Conservation (phyloP, 1,139 yeast species). For the Hyphopichia burtonii region DNA sequence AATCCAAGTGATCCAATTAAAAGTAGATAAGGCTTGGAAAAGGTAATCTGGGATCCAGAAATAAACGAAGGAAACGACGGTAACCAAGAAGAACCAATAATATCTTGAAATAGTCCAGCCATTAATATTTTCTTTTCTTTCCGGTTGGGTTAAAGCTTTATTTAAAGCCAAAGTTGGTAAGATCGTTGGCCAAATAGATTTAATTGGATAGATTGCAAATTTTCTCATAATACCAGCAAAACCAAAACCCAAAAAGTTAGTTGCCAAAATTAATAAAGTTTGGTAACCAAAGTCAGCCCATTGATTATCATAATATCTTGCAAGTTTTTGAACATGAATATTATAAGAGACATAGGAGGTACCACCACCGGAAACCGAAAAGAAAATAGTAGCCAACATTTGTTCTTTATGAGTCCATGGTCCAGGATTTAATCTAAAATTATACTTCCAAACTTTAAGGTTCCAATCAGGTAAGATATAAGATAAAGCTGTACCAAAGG, state of each 20-base stretch:
- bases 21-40: conserved; percentile 29
- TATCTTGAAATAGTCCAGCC: conserved; percentile 38
- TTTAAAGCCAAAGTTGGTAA: conserved; percentile 57
- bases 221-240: conserved; percentile 61
- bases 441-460: conserved; percentile 10
- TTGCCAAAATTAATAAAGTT: conserved; percentile 46
- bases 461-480: conserved; percentile 20
- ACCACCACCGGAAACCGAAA: conserved; percentile 15
- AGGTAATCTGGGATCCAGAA: conserved; percentile 37
- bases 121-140: conserved; percentile 37
- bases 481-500: conserved; percentile 19
- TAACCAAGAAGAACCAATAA: conserved; percentile 24
- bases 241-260: conserved; percentile 63
- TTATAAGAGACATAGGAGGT: conserved; percentile 21
- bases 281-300: conserved; percentile 54
- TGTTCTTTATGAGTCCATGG: conserved; percentile 30
- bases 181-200: conserved; percentile 57
- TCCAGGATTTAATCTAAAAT: conserved; percentile 25
- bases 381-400: conserved; percentile 26
- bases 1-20: conserved; percentile 43
- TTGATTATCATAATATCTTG: conserved; percentile 18
- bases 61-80: conserved; percentile 25
- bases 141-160: conserved; percentile 47
- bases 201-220: conserved; percentile 55
- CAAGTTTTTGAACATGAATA: conserved; percentile 18